Evolutionary conservation across 331 rosid species (phyloP), one percentile per base, ranked within the genome.

Genomic region (Malus hybrid): DNA sequence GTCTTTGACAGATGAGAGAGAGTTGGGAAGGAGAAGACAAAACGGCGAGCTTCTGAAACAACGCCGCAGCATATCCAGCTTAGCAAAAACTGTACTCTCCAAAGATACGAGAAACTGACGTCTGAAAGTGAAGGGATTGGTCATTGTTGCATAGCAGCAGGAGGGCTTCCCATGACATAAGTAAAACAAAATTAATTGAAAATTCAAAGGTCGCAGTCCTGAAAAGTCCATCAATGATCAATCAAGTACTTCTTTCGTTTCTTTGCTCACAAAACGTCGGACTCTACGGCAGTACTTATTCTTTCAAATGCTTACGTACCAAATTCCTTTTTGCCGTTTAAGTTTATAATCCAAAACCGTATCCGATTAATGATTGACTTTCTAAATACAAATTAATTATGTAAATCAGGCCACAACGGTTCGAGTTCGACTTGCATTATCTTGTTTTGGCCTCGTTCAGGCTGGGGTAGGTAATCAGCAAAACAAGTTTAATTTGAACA

Each of bases 1-100:
- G 48, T 30, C n/a, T 9, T 22, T 24, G 57, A 44, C 30, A 20
- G 68, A 63, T 16, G 68, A 30, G 46, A 18, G 68, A 63, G 68
- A 63, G 20, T 26, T 32, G 30, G 36, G 30, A 20, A 22, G 26
- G 48, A 74, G 20, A 39, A 26, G 76, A 72, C 68, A 72, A 72
- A 14, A 36, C 0, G 57, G 5, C 14, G 16, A 29, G 52, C 78
- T 46, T 74, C 33, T 30, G 78, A 48, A 74, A 29, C 63, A 74
- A 63, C 71, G 78, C 42, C 78, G 63, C 62, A 63, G 78, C 71
- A 46, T 62, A 63, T 18, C 32, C 57, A 63, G 71, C 63, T 22
- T 36, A 22, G 56, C 48, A 60, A 32, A 20, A 26, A 24, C 24
- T 24, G 24, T 24, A 58, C 39, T 39, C 26, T 58, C 57, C 68